Percentiles rank a stretch among this genome's conserved stretches.
These are phyloP conservation scores for Solanum bukasovii DNA, from an alignment of 257 asterid genomes.

Conservation along the genomic window DNA sequence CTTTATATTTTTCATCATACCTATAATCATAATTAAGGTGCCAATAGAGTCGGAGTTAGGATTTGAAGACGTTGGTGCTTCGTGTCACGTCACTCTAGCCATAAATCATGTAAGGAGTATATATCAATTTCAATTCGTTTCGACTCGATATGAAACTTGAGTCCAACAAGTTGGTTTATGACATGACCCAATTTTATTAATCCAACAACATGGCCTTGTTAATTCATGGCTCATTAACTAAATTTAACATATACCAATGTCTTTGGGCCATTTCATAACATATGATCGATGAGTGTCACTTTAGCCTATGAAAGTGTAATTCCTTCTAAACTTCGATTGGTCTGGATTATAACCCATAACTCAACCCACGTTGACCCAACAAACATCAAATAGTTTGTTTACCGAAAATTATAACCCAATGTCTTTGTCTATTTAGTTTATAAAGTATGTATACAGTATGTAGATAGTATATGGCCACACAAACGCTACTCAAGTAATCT, in stretches of 20 bases:
- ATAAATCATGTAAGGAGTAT: background rate
- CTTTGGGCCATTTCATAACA: background rate
- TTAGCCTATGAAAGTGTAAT: background rate
- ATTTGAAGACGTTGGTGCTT: background rate
- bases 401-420: no score
- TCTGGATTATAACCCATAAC: background rate
- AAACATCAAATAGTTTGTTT: background rate
- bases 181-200: background rate
- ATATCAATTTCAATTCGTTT: background rate
- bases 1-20: background rate
- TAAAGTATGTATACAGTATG: no score
- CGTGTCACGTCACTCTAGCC: background rate
- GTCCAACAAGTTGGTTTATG: background rate
- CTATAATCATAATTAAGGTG: background rate
- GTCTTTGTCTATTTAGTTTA: no score
- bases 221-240: background rate
- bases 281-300: no score
- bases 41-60: background rate
- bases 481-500: background rate
- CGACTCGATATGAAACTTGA: background rate
- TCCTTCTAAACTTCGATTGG: background rate
- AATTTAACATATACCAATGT: background rate
- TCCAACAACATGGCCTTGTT: background rate
- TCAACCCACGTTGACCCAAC: background rate
- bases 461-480: no score